These are phyloP conservation scores for Echeveria elegans DNA, from an alignment of 164 flowering plant genomes.

Conservation along the genomic window DNA sequence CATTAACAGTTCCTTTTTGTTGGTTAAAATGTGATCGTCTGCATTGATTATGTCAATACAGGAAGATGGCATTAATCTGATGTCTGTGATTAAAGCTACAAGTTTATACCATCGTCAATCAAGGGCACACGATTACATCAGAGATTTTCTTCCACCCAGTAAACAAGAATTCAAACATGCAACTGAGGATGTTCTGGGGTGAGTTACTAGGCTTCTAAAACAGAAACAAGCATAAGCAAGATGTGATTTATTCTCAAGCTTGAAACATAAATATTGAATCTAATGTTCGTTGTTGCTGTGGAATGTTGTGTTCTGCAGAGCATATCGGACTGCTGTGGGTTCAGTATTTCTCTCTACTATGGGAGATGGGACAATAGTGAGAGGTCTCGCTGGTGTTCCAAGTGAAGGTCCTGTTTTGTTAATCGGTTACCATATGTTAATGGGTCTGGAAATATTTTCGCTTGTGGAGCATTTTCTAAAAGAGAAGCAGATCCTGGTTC, in stretches of 20 bases:
- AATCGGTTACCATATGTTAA: conserved; percentile 87
- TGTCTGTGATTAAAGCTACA: conserved; percentile 70
- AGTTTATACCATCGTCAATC: conserved; percentile 56
- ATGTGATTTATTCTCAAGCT: too few species aligned
- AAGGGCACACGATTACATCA: conserved; percentile 39
- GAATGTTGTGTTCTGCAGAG: conserved; percentile 26
- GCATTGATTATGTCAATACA: conserved; percentile 20
- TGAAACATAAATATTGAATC: too few species aligned
- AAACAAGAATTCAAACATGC: conserved; percentile 36
- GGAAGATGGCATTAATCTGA: conserved; percentile 78
- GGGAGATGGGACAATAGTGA: conserved; percentile 74
- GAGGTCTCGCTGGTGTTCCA: conserved; percentile 81
- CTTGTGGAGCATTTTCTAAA: conserved; percentile 53
- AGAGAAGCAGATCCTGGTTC: conserved; percentile 57
- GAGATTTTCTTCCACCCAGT: conserved; percentile 76
- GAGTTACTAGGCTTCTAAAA: conserved; percentile 12
- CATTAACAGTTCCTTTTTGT: background rate
- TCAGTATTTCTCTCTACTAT: conserved; percentile 71
- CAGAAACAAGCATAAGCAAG: too few species aligned
- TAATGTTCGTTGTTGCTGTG: too few species aligned
- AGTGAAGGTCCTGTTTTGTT: conserved; percentile 77
- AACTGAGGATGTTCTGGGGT: conserved; percentile 35
- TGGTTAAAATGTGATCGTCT: background rate
- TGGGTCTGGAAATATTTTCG: conserved; percentile 62
- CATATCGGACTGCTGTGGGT: conserved; percentile 29